These are phyloP conservation scores for Tilletia indica DNA, from an alignment of 1,284 basidiomycete genomes.

Conservation along the genomic window DNA sequence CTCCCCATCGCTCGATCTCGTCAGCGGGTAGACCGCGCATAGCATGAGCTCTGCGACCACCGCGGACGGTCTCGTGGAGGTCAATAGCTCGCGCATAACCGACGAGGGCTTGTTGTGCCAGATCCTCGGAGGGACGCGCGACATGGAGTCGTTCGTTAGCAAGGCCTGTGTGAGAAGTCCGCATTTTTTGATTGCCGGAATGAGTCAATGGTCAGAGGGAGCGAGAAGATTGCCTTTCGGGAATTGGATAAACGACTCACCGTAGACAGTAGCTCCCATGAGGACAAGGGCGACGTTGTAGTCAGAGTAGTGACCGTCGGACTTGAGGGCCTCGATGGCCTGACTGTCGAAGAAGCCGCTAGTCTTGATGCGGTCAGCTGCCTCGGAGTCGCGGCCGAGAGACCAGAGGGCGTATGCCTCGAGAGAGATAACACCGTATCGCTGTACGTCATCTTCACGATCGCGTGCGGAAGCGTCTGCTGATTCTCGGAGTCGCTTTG, in stretches of 20 bases:
- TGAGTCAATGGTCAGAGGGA: neutral
- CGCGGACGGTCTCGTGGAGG: slow-evolving; percentile 48
- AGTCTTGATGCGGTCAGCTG: slow-evolving; percentile 42
- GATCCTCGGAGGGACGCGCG: slow-evolving; percentile 33
- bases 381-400: slow-evolving; percentile 47
- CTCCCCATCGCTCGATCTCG: slow-evolving; percentile 53
- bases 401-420: slow-evolving; percentile 43
- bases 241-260: slow-evolving; percentile 18
- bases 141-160: slow-evolving; percentile 47
- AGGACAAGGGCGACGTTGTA: slow-evolving; percentile 36
- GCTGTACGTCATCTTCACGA: neutral
- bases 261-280: slow-evolving; percentile 46
- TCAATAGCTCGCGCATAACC: slow-evolving; percentile 50
- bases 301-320: slow-evolving; percentile 30
- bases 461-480: slow-evolving; percentile 8
- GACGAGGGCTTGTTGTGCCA: slow-evolving; percentile 39
- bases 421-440: slow-evolving; percentile 26
- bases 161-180: slow-evolving; percentile 28
- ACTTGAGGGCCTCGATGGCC: slow-evolving; percentile 25
- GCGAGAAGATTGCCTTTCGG: neutral
- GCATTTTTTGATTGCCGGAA: neutral
- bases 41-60: slow-evolving; percentile 43
- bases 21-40: slow-evolving; percentile 47
- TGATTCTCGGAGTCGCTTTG: slow-evolving; percentile 35
- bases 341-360: slow-evolving; percentile 40